Evolutionary conservation across 768 basidiomycete genomes (phyloP).

Genomic region (Leccinum broughii): DNA sequence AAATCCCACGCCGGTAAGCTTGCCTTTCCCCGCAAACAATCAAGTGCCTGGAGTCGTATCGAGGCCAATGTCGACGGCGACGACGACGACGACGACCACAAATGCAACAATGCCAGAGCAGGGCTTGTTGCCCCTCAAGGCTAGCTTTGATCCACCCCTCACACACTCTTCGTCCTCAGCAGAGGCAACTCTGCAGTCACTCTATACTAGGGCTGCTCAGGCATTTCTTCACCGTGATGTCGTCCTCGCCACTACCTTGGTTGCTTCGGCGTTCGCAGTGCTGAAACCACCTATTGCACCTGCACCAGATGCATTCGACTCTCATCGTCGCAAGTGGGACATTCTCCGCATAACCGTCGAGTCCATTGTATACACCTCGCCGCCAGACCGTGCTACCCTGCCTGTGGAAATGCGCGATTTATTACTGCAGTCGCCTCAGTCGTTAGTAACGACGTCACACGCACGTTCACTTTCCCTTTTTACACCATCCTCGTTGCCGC

Average conservation of each 20-base stretch:
- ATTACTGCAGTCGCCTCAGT: constrained; percentile 57
- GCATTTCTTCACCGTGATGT: constrained; percentile 79
- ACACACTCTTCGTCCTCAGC: constrained; percentile 27
- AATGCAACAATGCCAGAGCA: constrained; percentile 23
- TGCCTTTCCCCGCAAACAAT: constrained; percentile 17
- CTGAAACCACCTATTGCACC: constrained; percentile 43
- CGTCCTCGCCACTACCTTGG: constrained; percentile 60
- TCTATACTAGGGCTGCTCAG: constrained; percentile 75
- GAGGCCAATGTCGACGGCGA: constrained; percentile 48
- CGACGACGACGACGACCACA: constrained; percentile 44
- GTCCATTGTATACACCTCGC: constrained; percentile 64
- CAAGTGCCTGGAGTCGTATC: constrained; percentile 16
- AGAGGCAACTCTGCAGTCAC: constrained; percentile 58
- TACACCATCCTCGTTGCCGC: constrained; percentile 46
- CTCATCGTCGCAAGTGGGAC: constrained; percentile 79
- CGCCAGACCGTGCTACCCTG: constrained; percentile 40
- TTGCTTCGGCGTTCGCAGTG: constrained; percentile 68
- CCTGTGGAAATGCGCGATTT: constrained; percentile 54
- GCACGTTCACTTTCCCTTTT: constrained; percentile 68
- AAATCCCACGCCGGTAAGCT: background rate
- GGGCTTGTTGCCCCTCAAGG: constrained; percentile 40
- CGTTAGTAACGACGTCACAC: constrained; percentile 56
- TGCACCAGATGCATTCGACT: constrained; percentile 42
- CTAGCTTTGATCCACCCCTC: constrained; percentile 13
- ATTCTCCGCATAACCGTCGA: constrained; percentile 83